Evolutionary conservation across 306 rosid species (phyloP).

Genomic region (Cucumis hystrix): DNA sequence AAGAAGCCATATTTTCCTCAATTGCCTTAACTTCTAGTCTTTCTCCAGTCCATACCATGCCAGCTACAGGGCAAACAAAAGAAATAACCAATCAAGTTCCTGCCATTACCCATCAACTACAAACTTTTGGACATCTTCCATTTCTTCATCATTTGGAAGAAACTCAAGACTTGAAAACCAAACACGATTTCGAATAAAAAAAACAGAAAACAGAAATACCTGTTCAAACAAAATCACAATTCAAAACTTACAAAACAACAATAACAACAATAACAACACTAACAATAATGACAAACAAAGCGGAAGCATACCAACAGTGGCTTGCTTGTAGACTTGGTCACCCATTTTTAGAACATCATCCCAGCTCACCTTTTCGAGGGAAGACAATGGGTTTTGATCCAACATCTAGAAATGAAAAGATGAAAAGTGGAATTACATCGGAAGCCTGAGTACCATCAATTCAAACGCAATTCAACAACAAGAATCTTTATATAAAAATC

Average conservation of each 20-base stretch:
- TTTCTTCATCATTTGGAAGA: not conserved
- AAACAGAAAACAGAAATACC: not conserved
- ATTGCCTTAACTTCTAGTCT: slow-evolving; percentile 35
- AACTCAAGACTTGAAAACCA: not conserved
- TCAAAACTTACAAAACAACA: not conserved
- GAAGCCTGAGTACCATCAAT: not conserved
- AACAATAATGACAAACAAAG: not conserved
- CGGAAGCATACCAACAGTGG: slow-evolving; percentile 47
- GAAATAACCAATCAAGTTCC: not conserved
- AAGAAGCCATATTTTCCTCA: slow-evolving; percentile 63
- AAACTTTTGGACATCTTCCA: not conserved
- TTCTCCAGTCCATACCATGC: slow-evolving; percentile 89
- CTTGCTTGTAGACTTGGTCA: slow-evolving; percentile 67
- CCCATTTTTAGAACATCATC: slow-evolving; percentile 55
- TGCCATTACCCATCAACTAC: not conserved
- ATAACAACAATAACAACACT: not conserved
- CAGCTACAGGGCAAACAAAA: slow-evolving; percentile 36
- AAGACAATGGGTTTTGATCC: slow-evolving; percentile 51
- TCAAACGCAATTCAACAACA: not conserved
- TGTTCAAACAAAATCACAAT: not conserved
- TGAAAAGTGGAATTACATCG: not conserved
- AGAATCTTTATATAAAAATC: not conserved
- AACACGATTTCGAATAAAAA: not conserved
- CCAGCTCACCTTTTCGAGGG: slow-evolving; percentile 58
- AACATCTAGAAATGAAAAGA: slow-evolving; percentile 26